Evolutionary conservation across 2,329 filamentous ascomycete species (phyloP).

Genomic region (Sphaerulina musiva): DNA sequence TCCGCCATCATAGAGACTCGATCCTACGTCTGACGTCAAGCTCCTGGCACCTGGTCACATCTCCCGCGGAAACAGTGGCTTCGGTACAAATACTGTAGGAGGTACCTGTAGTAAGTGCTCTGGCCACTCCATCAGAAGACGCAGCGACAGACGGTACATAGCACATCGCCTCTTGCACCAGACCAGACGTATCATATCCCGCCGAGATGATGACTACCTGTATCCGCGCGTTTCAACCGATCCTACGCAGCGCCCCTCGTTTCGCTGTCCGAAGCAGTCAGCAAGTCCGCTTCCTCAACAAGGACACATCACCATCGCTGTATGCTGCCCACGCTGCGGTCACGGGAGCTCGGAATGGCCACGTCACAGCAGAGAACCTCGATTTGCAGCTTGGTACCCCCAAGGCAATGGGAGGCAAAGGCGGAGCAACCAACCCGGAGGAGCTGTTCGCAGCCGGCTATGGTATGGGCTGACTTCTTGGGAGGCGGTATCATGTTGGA

Average conservation of each 20-base stretch:
- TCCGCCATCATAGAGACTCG: too few relatives aligned
- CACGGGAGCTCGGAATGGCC: conserved; percentile 19
- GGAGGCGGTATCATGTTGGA: neutral
- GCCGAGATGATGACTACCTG: neutral
- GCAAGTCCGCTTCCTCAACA: conserved; percentile 19
- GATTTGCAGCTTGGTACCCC: conserved; percentile 17
- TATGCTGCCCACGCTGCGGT: conserved; percentile 15
- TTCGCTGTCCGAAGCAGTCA: conserved; percentile 3
- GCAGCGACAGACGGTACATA: too few relatives aligned
- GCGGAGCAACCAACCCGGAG: conserved; percentile 40
- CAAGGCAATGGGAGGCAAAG: conserved; percentile 16
- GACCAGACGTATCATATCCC: neutral
- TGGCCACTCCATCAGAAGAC: neutral
- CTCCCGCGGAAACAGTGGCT: too few relatives aligned
- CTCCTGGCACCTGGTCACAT: too few relatives aligned
- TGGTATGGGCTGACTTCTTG: conserved; percentile 23
- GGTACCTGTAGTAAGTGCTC: neutral
- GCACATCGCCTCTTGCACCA: too few relatives aligned
- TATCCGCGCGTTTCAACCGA: conserved; percentile 10
- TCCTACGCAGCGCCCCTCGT: conserved; percentile 12
- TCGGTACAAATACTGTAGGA: too few relatives aligned
- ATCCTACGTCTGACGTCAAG: too few relatives aligned
- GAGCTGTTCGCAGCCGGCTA: conserved; percentile 46
- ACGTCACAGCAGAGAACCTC: conserved; percentile 14
- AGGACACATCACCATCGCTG: conserved; percentile 10